Percentiles rank a stretch among this genome's conserved stretches.
phyloP scores from a whole-genome alignment of 495 filamentous ascomycete genomes.

The Aspergillus diversus region DNA sequence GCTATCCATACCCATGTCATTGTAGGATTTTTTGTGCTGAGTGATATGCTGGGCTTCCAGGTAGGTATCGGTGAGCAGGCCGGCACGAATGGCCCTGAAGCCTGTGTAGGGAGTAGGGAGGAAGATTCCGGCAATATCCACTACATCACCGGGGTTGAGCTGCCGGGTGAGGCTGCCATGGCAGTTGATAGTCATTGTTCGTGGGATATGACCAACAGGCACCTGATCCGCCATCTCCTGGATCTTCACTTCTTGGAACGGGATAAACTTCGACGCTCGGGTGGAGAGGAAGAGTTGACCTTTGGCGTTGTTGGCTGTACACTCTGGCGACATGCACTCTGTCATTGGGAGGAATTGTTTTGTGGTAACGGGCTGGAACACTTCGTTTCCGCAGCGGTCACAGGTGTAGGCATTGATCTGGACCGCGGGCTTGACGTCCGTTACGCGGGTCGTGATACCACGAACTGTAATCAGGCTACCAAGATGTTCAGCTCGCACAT shows the following conservation, averaged over 20 bases:
- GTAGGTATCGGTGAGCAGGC: constrained; percentile 94
- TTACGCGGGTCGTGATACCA: constrained; percentile 92
- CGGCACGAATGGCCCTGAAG: constrained; percentile 94
- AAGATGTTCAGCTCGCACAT: constrained; percentile 89
- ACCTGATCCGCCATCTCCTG: constrained; percentile 99
- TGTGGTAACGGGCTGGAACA: constrained; percentile 93
- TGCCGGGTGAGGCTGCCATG: constrained; percentile 82
- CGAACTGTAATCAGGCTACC: constrained; percentile 92
- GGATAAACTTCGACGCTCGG: constrained; percentile 92
- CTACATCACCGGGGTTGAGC: constrained; percentile 90
- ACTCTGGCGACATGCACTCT: constrained; percentile 85
- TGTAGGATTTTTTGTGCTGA: constrained; percentile 98
- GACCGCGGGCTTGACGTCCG: constrained; percentile 96
- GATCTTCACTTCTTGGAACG: constrained; percentile 98
- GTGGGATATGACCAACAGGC: constrained; percentile 94
- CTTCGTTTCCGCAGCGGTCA: constrained; percentile 93
- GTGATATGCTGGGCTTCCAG: constrained; percentile 90
- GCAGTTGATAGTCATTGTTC: constrained; percentile 85
- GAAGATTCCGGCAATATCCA: constrained; percentile 94
- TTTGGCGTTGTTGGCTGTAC: constrained; percentile 85
- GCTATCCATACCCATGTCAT: constrained; percentile 78
- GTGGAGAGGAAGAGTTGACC: constrained; percentile 93
- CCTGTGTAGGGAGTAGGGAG: constrained; percentile 96
- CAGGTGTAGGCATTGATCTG: constrained; percentile 97
- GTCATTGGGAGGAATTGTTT: constrained; percentile 87